A percentile compares a stretch with the other conserved stretches of the same genome.
Evolutionary conservation across 768 basidiomycete species (phyloP).

Genomic region (Hebeloma cylindrosporum): DNA sequence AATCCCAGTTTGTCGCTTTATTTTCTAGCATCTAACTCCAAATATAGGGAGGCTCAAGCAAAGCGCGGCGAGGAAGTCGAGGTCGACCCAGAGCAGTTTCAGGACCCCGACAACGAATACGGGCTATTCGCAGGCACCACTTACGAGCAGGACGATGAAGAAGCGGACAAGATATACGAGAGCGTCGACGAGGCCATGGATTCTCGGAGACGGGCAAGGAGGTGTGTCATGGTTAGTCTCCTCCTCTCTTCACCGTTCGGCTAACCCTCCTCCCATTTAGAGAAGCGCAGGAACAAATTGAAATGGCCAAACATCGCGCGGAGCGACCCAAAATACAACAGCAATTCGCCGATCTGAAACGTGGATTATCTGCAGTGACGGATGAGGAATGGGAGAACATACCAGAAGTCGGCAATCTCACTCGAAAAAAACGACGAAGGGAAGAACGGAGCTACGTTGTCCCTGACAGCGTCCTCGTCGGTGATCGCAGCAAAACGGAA

Average conservation of each 20-base stretch:
- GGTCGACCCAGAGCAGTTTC: constrained; percentile 86
- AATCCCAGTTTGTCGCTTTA: neutral
- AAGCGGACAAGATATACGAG: constrained; percentile 95
- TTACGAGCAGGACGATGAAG: constrained; percentile 97
- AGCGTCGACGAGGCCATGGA: constrained; percentile 92
- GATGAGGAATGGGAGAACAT: constrained; percentile 94
- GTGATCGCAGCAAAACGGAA: constrained; percentile 72
- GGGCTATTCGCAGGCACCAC: constrained; percentile 95
- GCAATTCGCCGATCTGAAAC: constrained; percentile 94
- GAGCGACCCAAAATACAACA: constrained; percentile 94
- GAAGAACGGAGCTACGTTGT: constrained; percentile 89
- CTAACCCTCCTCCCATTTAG: constrained; percentile 38
- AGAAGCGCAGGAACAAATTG: constrained; percentile 75
- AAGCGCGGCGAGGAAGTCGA: constrained; percentile 86
- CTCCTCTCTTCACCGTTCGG: constrained; percentile 25
- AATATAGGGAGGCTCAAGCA: constrained; percentile 76
- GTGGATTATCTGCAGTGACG: constrained; percentile 80
- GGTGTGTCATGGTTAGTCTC: constrained; percentile 59
- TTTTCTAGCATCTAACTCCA: neutral
- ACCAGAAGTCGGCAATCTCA: constrained; percentile 95
- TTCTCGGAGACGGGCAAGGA: constrained; percentile 70
- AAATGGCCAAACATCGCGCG: constrained; percentile 73
- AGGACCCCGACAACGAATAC: constrained; percentile 97
- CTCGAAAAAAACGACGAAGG: constrained; percentile 83
- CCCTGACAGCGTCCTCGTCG: constrained; percentile 90